Percentiles rank a stretch among this genome's conserved stretches.
phyloP scores from a whole-genome alignment of 1,139 yeast genomes.

The Lodderomyces parapsilosis region DNA sequence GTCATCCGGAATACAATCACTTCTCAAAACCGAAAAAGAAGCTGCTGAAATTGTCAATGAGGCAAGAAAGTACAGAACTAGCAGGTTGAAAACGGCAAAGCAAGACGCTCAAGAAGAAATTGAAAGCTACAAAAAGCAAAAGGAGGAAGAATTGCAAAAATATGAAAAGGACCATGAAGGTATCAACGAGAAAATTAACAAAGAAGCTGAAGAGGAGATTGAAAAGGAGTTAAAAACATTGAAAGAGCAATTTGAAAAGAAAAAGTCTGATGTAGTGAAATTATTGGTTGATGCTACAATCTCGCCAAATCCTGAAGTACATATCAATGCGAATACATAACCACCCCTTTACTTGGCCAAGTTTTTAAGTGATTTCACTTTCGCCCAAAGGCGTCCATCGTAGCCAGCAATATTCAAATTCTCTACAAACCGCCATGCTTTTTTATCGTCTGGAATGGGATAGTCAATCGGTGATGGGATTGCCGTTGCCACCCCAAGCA shows the following conservation, averaged over 20 bases:
- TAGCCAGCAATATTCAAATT: constrained; percentile 88
- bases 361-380: constrained; percentile 38
- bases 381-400: constrained; percentile 70
- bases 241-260: constrained; percentile 58
- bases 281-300: constrained; percentile 78
- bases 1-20: constrained; percentile 41
- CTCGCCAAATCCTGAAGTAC: constrained; percentile 78
- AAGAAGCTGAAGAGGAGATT: constrained; percentile 67
- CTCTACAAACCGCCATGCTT: constrained; percentile 85
- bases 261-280: constrained; percentile 68
- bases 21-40: constrained; percentile 80
- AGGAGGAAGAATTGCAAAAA: constrained; percentile 77
- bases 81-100: constrained; percentile 90
- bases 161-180: constrained; percentile 72
- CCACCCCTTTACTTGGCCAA: constrained; percentile 30
- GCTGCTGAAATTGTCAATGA: constrained; percentile 93
- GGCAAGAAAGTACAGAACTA: constrained; percentile 85
- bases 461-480: constrained; percentile 90
- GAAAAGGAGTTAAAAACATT: constrained; percentile 61
- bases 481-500: constrained; percentile 61
- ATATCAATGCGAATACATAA: constrained; percentile 58
- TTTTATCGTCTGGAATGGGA: constrained; percentile 76
- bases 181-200: constrained; percentile 63
- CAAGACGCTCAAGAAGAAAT: constrained; percentile 89
- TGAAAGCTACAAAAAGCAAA: constrained; percentile 78